Evolutionary conservation across 495 filamentous ascomycete genomes (phyloP).

Genomic region (Talaromyces adpressus): DNA sequence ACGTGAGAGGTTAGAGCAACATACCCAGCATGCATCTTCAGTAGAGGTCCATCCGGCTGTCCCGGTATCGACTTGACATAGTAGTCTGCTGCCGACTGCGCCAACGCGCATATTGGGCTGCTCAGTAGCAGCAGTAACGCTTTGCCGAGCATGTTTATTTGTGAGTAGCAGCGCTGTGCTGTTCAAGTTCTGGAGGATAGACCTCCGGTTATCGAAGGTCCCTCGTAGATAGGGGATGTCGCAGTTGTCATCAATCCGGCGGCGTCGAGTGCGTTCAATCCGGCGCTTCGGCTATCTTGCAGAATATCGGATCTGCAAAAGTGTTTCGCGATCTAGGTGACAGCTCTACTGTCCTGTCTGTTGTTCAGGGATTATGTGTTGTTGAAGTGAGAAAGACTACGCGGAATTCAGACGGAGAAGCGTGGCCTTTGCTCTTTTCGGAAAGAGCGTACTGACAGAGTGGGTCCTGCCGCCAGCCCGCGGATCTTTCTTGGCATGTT

Average conservation of each 20-base stretch:
- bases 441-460: neutral
- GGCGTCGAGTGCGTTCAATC: neutral
- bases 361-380: neutral
- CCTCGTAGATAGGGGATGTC: neutral
- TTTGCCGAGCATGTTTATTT: neutral
- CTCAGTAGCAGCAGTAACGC: neutral
- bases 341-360: neutral
- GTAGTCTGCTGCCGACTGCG: conserved; percentile 75
- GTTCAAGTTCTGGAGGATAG: neutral
- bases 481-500: neutral
- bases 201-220: neutral
- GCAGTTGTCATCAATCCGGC: neutral
- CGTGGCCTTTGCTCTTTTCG: conserved; percentile 1
- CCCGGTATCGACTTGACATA: conserved; percentile 81
- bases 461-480: neutral
- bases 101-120: conserved; percentile 15
- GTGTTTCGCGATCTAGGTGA: neutral
- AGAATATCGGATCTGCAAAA: neutral
- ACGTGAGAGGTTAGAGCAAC: conserved; percentile 19
- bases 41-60: conserved; percentile 67
- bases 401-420: neutral
- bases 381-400: neutral
- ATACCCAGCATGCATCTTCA: conserved; percentile 98
- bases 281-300: neutral
- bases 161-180: neutral